phyloP scores from a whole-genome alignment of 139 green algal species.

The Chlorella sp. region DNA sequence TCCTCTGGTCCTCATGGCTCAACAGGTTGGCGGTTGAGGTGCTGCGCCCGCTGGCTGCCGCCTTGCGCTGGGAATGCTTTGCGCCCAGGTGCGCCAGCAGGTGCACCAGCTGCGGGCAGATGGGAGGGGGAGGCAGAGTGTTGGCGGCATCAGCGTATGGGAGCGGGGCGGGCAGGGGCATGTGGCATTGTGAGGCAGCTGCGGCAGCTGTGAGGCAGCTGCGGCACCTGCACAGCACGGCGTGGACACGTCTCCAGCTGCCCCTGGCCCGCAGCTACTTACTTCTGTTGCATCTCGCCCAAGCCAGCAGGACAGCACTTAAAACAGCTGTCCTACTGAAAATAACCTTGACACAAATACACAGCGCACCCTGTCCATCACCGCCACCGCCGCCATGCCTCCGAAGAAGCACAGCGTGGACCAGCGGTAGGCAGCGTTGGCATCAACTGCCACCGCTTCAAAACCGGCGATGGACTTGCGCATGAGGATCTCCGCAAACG shows the following conservation, averaged over 20 bases:
- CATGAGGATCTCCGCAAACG: conserved; percentile 72
- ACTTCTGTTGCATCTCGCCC: too few species aligned
- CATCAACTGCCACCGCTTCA: conserved; percentile 18
- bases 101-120: conserved; percentile 49
- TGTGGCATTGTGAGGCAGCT: too few species aligned
- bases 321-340: neutral
- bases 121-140: neutral
- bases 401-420: conserved; percentile 74
- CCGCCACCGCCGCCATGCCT: conserved; percentile 55
- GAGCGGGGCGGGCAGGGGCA: too few species aligned
- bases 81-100: conserved; percentile 19
- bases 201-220: too few species aligned
- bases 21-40: conserved; percentile 26
- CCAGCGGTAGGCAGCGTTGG: conserved; percentile 51
- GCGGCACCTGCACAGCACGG: too few species aligned
- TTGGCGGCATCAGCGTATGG: too few species aligned
- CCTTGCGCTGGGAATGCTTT: neutral
- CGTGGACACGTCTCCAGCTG: too few species aligned
- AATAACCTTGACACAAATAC: too few species aligned
- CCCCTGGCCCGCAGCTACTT: too few species aligned
- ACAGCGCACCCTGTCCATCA: conserved; percentile 48
- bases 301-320: neutral
- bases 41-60: too few species aligned
- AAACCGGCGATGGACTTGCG: conserved; percentile 61
- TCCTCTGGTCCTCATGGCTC: neutral